Evolutionary conservation across 2,329 filamentous ascomycete genomes (phyloP).

Genomic region (Cadophora gregata): DNA sequence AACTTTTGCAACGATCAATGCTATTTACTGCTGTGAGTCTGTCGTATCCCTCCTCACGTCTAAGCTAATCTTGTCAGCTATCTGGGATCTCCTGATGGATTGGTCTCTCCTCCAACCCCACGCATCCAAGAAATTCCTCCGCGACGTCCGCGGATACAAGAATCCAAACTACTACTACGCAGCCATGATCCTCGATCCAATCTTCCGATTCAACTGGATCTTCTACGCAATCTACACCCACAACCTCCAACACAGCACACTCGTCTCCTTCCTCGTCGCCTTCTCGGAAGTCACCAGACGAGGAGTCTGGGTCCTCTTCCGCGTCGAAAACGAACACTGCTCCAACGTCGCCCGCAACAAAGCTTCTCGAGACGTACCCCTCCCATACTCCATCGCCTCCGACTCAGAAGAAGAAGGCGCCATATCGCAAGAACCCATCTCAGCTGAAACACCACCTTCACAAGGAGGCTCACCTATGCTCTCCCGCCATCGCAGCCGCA

Average conservation of each 20-base stretch:
- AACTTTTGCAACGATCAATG: constrained; percentile 79
- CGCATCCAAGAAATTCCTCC: constrained; percentile 70
- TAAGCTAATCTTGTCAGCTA: constrained; percentile 51
- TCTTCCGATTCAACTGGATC: constrained; percentile 91
- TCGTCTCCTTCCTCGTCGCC: constrained; percentile 79
- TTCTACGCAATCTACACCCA: constrained; percentile 83
- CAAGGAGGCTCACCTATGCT: constrained; percentile 26
- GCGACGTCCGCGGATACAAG: constrained; percentile 82
- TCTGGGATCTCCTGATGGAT: constrained; percentile 97
- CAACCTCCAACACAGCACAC: constrained; percentile 80
- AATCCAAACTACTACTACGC: constrained; percentile 82
- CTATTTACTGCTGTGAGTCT: constrained; percentile 76
- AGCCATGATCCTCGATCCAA: constrained; percentile 81
- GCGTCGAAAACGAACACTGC: constrained; percentile 98
- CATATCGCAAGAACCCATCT: constrained; percentile 2
- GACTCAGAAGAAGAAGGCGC: constrained; percentile 33
- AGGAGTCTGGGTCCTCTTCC: constrained; percentile 90
- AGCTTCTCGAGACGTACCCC: constrained; percentile 82
- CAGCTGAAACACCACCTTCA: constrained; percentile 23
- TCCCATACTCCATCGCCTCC: constrained; percentile 67
- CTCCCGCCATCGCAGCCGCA: constrained; percentile 33
- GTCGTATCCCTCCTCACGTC: not conserved
- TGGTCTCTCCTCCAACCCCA: constrained; percentile 87
- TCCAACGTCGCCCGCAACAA: constrained; percentile 90
- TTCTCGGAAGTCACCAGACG: constrained; percentile 82